A percentile compares a stretch with the other conserved stretches of the same genome.
These are phyloP conservation scores for Beverwykella pulmonaria DNA, from an alignment of 495 filamentous ascomycete genomes.

Conservation along the genomic window DNA sequence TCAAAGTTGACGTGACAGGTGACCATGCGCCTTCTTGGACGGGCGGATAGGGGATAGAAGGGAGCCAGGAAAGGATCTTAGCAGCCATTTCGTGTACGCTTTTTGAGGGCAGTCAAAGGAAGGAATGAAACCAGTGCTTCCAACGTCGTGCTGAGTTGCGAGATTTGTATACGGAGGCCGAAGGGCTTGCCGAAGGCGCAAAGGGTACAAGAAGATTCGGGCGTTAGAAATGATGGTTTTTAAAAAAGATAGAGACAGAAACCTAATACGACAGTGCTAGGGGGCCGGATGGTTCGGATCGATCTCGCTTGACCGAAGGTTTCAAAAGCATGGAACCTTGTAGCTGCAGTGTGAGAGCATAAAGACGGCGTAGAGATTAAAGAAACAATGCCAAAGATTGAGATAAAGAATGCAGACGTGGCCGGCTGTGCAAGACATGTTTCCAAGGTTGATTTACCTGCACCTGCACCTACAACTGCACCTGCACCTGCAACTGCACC, in stretches of 20 bases:
- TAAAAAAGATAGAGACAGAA: neutral
- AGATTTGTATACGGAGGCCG: neutral
- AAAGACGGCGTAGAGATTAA: neutral
- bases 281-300: constrained; percentile 9
- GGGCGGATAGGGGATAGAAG: constrained; percentile 70
- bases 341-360: neutral
- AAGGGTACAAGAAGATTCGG: neutral
- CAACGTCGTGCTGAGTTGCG: neutral
- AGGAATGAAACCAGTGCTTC: neutral
- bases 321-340: neutral
- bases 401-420: neutral
- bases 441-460: no score
- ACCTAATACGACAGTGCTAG: neutral
- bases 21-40: constrained; percentile 74
- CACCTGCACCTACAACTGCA: no score
- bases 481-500: neutral
- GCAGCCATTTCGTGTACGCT: constrained; percentile 33
- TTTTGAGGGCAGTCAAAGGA: neutral
- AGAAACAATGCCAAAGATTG: neutral
- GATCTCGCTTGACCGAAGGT: neutral
- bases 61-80: constrained; percentile 48
- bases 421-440: no score
- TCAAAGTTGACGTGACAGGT: constrained; percentile 83
- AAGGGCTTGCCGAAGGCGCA: no score
- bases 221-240: neutral